Evolutionary conservation across 208 protist genomes (phyloP).

Genomic region (Leishmania major): DNA sequence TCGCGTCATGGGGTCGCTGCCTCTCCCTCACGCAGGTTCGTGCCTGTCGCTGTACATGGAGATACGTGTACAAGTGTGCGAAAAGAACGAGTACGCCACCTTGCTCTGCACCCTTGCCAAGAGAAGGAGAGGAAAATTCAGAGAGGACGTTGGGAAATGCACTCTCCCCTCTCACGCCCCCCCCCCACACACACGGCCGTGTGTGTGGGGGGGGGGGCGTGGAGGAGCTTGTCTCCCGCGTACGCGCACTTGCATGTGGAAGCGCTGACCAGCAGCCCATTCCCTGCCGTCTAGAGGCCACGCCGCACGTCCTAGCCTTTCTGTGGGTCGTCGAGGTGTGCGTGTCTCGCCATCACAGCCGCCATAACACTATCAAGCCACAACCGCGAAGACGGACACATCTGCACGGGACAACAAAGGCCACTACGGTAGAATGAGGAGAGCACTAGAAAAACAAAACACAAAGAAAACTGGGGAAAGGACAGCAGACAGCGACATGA

Average conservation of each 20-base stretch:
- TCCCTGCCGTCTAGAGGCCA: background rate
- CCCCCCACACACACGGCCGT: background rate
- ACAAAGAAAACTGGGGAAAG: too few species aligned
- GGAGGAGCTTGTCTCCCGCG: background rate
- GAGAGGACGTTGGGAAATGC: background rate
- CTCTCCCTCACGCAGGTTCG: background rate
- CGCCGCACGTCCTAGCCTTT: background rate
- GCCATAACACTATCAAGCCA: background rate
- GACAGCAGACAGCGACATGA: too few species aligned
- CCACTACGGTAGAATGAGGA: background rate
- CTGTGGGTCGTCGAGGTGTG: background rate
- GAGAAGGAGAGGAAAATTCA: background rate
- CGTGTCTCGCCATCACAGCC: background rate
- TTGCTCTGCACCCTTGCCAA: background rate
- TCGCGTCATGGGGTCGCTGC: background rate
- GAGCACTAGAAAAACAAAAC: background rate
- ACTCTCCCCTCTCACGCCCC: background rate
- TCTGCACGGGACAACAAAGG: background rate
- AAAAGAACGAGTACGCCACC: background rate
- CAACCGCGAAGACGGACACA: background rate
- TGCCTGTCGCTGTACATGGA: background rate
- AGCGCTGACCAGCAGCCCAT: background rate
- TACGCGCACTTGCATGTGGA: background rate
- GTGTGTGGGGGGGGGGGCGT: too few species aligned
- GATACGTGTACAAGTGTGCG: background rate